Evolutionary conservation across 768 basidiomycete species (phyloP).

Genomic region (Mrakia frigida): DNA sequence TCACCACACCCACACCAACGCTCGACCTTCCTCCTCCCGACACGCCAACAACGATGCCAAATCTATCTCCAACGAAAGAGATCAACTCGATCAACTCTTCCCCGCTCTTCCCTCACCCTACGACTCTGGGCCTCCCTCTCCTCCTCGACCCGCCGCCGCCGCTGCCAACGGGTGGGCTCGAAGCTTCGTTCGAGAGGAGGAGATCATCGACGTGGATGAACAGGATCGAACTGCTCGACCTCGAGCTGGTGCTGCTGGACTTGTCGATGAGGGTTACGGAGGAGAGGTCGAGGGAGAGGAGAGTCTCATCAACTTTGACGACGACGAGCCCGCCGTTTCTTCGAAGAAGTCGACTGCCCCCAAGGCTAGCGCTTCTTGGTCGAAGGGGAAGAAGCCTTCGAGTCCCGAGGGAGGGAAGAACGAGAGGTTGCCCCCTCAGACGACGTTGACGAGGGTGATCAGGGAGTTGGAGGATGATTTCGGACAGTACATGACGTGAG

Average conservation of each 20-base stretch:
- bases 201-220: constrained; percentile 13
- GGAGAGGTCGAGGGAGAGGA: constrained; percentile 3
- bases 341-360: background rate
- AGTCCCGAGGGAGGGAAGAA: constrained; percentile 11
- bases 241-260: background rate
- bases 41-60: background rate
- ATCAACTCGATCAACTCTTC: background rate
- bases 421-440: constrained; percentile 69
- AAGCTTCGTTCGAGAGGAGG: constrained; percentile 12
- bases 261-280: background rate
- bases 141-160: background rate
- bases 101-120: constrained; percentile 10
- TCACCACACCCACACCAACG: background rate
- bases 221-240: background rate
- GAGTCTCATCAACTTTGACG: constrained; percentile 23
- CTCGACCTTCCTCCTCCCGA: background rate
- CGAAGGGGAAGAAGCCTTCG: constrained; percentile 13
- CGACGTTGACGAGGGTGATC: constrained; percentile 73
- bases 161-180: constrained; percentile 18
- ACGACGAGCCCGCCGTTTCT: background rate
- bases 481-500: constrained; percentile 85
- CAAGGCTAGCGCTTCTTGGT: background rate
- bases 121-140: background rate
- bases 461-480: constrained; percentile 93
- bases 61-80: background rate